phyloP scores from a whole-genome alignment of 352 stramenopile species.

The Halophytophthora polymorphica region DNA sequence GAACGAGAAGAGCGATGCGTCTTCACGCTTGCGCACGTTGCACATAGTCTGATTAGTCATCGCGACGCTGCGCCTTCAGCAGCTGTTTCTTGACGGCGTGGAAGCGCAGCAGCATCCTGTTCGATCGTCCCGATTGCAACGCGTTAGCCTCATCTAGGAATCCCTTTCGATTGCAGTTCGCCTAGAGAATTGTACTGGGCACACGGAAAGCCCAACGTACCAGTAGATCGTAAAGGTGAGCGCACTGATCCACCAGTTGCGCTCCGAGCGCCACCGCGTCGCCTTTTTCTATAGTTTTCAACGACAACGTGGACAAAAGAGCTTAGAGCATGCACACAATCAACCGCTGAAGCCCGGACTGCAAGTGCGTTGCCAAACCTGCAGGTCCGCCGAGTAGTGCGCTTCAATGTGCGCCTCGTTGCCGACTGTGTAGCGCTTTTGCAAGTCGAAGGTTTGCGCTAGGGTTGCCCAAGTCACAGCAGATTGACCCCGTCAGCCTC shows the following conservation, averaged over 20 bases:
- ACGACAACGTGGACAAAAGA: background rate
- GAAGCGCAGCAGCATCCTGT: conserved; percentile 77
- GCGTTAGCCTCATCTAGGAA: too few species aligned
- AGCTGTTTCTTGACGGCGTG: conserved; percentile 81
- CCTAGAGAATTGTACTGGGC: background rate
- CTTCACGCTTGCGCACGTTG: too few species aligned
- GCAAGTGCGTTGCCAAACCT: conserved; percentile 48
- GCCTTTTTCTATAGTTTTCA: conserved; percentile 54
- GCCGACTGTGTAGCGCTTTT: conserved; percentile 59
- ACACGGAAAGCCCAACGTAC: conserved; percentile 19
- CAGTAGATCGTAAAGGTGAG: conserved; percentile 86
- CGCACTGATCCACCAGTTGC: conserved; percentile 86
- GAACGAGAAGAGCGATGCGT: too few species aligned
- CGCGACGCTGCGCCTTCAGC: conserved; percentile 54
- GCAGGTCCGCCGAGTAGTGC: conserved; percentile 70
- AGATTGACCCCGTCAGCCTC: background rate
- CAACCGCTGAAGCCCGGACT: background rate
- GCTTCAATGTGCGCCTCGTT: conserved; percentile 32
- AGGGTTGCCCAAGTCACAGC: background rate
- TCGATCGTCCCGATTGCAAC: too few species aligned
- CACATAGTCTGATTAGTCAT: conserved; percentile 33
- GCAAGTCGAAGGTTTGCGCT: conserved; percentile 77
- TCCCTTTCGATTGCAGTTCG: too few species aligned
- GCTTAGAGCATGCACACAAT: background rate
- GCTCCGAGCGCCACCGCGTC: conserved; percentile 67